A percentile compares a stretch with the other conserved stretches of the same genome.
phyloP scores from a whole-genome alignment of 2,329 filamentous ascomycete species.

The Ilyonectria robusta region DNA sequence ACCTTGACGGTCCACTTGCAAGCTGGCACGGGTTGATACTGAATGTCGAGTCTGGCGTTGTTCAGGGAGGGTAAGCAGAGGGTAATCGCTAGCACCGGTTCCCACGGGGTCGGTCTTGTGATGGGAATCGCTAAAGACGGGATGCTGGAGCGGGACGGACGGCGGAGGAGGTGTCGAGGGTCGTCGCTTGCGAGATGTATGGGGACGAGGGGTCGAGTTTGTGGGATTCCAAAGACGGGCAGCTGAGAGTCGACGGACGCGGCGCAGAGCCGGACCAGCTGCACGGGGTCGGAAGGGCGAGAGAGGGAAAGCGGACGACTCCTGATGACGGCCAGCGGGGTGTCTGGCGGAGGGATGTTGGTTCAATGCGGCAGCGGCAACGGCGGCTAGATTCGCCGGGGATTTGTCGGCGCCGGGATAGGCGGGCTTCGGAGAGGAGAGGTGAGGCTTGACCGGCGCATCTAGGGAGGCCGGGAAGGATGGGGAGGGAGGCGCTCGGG shows the following conservation, averaged over 20 bases:
- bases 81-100: conserved; percentile 62
- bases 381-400: conserved; percentile 35
- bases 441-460: conserved; percentile 46
- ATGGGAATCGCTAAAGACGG: conserved; percentile 56
- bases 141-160: conserved; percentile 64
- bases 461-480: conserved; percentile 49
- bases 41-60: conserved; percentile 63
- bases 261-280: conserved; percentile 45
- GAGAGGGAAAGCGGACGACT: conserved; percentile 30
- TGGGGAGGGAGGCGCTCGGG: conserved; percentile 44
- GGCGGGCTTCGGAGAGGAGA: conserved; percentile 50
- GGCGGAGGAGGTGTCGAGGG: conserved; percentile 69
- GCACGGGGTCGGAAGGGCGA: conserved; percentile 62
- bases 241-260: conserved; percentile 59
- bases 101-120: conserved; percentile 55
- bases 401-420: conserved; percentile 46
- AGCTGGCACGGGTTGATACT: conserved; percentile 61
- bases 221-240: conserved; percentile 73
- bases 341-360: conserved; percentile 25
- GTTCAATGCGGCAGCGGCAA: conserved; percentile 43
- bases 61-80: conserved; percentile 66
- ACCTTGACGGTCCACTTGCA: conserved; percentile 64
- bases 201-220: conserved; percentile 68
- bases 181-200: conserved; percentile 58
- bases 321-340: conserved; percentile 35